Percentiles rank a stretch among this genome's conserved stretches.
Conservation (phyloP, 139 green algal genomes). For the Tetraselmis striata region DNA sequence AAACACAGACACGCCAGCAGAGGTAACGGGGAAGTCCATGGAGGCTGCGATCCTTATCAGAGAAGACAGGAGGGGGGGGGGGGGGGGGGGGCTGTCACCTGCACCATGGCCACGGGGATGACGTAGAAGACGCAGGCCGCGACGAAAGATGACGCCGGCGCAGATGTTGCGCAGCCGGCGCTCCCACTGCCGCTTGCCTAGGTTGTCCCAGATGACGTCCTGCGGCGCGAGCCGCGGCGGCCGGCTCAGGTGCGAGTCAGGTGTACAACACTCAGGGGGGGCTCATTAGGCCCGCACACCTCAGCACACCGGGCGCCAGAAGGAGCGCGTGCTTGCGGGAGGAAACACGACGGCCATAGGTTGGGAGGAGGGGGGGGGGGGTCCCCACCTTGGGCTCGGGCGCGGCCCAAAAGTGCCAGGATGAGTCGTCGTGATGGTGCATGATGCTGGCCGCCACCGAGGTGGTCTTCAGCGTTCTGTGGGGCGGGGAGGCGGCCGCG, state of each 20-base stretch:
- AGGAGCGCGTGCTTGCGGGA: too few species aligned
- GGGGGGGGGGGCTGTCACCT: not conserved
- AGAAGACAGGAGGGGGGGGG: too few species aligned
- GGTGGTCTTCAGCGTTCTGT: not conserved
- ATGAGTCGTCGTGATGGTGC: not conserved
- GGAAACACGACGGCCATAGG: too few species aligned
- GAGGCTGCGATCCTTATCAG: too few species aligned
- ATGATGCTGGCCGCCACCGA: not conserved
- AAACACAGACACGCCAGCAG: too few species aligned
- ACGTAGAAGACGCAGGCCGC: not conserved
- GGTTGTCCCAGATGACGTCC: not conserved
- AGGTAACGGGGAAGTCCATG: too few species aligned
- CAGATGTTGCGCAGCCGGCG: not conserved
- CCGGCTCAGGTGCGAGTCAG: too few species aligned
- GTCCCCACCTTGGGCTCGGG: not conserved
- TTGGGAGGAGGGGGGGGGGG: too few species aligned
- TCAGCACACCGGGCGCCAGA: too few species aligned
- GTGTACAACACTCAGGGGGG: too few species aligned
- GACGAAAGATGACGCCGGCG: not conserved
- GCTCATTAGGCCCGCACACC: too few species aligned
- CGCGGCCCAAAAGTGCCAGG: not conserved
- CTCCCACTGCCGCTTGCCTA: not conserved
- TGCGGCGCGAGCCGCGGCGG: too few species aligned
- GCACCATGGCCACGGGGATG: not conserved
- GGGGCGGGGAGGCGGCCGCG: not conserved